Evolutionary conservation across 129 eudicot species (phyloP).

Genomic region (Flaveria sonorensis): DNA sequence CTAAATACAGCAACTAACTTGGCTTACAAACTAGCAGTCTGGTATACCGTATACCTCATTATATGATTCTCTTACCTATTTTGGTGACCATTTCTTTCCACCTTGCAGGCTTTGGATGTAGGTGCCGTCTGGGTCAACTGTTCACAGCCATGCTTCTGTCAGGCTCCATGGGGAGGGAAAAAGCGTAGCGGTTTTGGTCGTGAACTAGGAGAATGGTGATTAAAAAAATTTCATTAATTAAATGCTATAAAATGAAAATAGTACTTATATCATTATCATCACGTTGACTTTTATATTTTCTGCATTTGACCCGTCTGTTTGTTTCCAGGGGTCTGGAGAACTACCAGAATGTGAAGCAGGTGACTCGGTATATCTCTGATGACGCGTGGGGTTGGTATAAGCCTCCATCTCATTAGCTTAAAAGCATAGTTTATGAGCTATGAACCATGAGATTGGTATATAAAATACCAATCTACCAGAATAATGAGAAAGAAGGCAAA

Average conservation of each 20-base stretch:
- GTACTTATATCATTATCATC: background rate
- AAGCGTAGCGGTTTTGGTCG: conserved; percentile 95
- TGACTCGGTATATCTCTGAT: conserved; percentile 56
- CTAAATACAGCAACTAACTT: background rate
- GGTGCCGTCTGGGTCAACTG: conserved; percentile 89
- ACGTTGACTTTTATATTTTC: background rate
- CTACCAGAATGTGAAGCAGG: conserved; percentile 85
- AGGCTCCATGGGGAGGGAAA: conserved; percentile 97
- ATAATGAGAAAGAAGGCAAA: background rate
- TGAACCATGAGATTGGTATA: background rate
- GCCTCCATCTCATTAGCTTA: conserved; percentile 61
- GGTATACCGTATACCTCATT: background rate
- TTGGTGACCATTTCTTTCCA: background rate
- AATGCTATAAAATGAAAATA: background rate
- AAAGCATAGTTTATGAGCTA: background rate
- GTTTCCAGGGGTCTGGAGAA: conserved; percentile 56
- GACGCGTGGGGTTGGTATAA: conserved; percentile 91
- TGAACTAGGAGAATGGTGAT: conserved; percentile 89
- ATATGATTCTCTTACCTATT: background rate
- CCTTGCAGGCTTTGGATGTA: conserved; percentile 62
- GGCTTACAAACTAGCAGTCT: background rate
- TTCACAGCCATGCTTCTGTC: conserved; percentile 94
- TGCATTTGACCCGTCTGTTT: background rate
- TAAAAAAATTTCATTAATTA: background rate
- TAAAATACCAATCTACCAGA: background rate